Evolutionary conservation across 192 early-diverging fungal species (phyloP).

Genomic region (Funneliformis geosporum): DNA sequence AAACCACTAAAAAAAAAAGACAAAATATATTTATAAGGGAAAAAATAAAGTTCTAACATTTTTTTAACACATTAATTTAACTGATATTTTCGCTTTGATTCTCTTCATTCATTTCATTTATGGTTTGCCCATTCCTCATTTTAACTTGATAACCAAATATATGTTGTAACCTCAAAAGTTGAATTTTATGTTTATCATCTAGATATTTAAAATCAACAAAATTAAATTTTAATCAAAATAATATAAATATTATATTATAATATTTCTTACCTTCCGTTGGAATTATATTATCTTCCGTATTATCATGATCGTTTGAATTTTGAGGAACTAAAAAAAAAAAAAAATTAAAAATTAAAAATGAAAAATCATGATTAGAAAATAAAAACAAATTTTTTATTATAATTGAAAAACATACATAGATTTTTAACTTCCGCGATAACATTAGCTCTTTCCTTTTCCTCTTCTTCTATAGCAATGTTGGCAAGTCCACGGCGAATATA

Average conservation of each 20-base stretch:
- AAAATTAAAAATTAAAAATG: too few relatives aligned
- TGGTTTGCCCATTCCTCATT: not conserved
- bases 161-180: constrained; percentile 61
- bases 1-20: too few relatives aligned
- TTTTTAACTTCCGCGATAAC: constrained; percentile 23
- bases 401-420: constrained; percentile 18
- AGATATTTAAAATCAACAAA: not conserved
- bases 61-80: too few relatives aligned
- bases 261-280: constrained; percentile 11
- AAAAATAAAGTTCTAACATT: too few relatives aligned
- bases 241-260: not conserved
- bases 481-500: constrained; percentile 73
- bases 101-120: not conserved
- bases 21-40: too few relatives aligned
- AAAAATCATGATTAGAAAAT: too few relatives aligned
- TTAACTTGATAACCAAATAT: constrained; percentile 50
- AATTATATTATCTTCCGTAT: not conserved
- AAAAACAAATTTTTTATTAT: too few relatives aligned
- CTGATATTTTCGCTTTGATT: too few relatives aligned
- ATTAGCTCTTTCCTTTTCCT: constrained; percentile 31
- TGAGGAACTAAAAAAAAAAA: not conserved
- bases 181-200: constrained; percentile 52
- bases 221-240: not conserved
- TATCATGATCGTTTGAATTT: not conserved
- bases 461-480: constrained; percentile 59